Conservation (phyloP, 208 protist species). For the Naegleria lovaniensis region DNA sequence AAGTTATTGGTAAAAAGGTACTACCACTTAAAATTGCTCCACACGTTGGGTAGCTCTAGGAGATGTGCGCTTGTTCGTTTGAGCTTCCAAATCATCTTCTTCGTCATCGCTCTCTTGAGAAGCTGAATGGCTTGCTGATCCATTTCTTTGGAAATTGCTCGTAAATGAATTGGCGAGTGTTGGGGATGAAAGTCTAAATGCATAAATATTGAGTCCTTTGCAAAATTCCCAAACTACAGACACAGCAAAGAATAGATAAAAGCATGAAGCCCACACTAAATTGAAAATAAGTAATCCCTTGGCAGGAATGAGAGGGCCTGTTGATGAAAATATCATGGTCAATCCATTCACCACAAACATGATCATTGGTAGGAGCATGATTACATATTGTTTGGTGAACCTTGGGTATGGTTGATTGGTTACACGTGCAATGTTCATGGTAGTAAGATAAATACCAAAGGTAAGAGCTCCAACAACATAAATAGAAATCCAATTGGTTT, state of each 20-base stretch:
- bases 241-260: not conserved
- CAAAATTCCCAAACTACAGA: not conserved
- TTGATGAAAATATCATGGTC: not conserved
- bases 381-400: not conserved
- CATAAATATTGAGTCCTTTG: not conserved
- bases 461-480: not conserved
- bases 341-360: not conserved
- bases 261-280: not conserved
- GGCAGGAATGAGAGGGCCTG: not conserved
- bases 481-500: not conserved
- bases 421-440: not conserved
- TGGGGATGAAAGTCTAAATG: not conserved
- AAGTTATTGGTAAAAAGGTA: too few relatives aligned
- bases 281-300: not conserved
- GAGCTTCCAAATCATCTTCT: too few relatives aligned
- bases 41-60: too few relatives aligned
- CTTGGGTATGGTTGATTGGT: not conserved
- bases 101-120: too few relatives aligned
- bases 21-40: too few relatives aligned
- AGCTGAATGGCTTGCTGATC: too few relatives aligned
- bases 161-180: too few relatives aligned
- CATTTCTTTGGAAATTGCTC: too few relatives aligned
- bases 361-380: not conserved
- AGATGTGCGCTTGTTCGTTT: too few relatives aligned
- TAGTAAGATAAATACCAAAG: conserved; percentile 16